A percentile compares a stretch with the other conserved stretches of the same genome.
These are phyloP conservation scores for Platanthera guangdongensis DNA, from an alignment of 106 monocot species.

Conservation along the genomic window DNA sequence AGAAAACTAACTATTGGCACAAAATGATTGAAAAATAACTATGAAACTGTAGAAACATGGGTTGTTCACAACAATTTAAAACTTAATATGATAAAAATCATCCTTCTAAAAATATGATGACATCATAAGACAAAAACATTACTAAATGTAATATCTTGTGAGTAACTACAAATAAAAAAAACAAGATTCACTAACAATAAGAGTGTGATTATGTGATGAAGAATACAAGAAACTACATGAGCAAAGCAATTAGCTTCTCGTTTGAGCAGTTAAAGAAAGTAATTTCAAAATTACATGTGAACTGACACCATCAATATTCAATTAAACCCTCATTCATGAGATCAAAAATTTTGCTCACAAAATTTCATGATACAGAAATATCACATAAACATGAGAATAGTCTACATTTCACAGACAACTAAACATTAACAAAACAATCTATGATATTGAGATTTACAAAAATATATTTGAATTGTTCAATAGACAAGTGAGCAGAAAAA, in stretches of 20 bases:
- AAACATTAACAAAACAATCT: too few relatives aligned
- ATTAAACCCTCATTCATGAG: neutral
- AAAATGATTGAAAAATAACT: neutral
- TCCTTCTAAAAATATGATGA: neutral
- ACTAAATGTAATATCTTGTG: neutral
- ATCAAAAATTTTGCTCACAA: neutral
- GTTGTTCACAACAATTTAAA: neutral
- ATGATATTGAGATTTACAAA: neutral
- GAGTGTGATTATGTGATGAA: neutral
- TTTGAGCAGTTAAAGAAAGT: neutral
- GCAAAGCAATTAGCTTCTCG: neutral
- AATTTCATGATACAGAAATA: neutral
- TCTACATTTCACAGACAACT: neutral
- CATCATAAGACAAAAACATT: neutral
- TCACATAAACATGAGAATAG: neutral
- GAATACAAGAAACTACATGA: neutral
- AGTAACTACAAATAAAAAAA: too few relatives aligned
- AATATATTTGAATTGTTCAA: neutral
- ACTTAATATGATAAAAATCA: neutral
- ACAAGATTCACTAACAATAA: neutral
- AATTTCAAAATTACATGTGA: neutral
- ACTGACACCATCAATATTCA: neutral
- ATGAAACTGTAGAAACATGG: too few relatives aligned
- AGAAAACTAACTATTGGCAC: too few relatives aligned
- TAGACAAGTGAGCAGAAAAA: too few relatives aligned